phyloP scores from a whole-genome alignment of 73 alveolate genomes.

The Paramecium sonneborni region DNA sequence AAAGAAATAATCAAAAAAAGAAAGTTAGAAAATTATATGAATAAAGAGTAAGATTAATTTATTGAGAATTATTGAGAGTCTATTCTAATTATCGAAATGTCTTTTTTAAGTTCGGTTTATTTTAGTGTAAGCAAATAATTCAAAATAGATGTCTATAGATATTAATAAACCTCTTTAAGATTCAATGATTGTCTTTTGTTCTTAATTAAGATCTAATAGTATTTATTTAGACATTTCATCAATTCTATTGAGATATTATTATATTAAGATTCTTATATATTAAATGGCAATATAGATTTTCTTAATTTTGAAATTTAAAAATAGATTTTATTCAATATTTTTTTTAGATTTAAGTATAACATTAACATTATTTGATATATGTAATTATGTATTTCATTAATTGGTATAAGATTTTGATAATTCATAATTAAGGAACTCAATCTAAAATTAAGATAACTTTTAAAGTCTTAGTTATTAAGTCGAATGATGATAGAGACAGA shows the following conservation, averaged over 20 bases:
- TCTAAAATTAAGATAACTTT: too few relatives aligned
- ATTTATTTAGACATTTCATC: not conserved
- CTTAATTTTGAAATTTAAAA: not conserved
- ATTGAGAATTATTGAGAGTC: not conserved
- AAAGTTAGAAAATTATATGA: too few relatives aligned
- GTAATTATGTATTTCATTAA: not conserved
- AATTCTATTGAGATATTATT: not conserved
- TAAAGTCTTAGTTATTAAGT: not conserved
- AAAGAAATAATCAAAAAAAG: too few relatives aligned
- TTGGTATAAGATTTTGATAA: not conserved
- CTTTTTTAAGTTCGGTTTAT: not conserved
- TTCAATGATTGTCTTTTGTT: not conserved
- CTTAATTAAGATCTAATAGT: not conserved
- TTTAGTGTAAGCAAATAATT: not conserved
- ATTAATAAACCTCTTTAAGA: not conserved
- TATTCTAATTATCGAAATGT: not conserved
- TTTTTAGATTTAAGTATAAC: not conserved
- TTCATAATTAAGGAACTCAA: slow-evolving; percentile 21
- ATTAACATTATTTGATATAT: not conserved
- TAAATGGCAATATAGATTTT: not conserved
- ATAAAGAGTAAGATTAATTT: too few relatives aligned
- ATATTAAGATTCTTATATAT: not conserved
- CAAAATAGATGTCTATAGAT: not conserved
- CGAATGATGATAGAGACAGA: not conserved
- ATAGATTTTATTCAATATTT: not conserved